Percentiles rank a stretch among this genome's conserved stretches.
phyloP scores from a whole-genome alignment of 2,329 filamentous ascomycete genomes.

The Botrytis fabae region DNA sequence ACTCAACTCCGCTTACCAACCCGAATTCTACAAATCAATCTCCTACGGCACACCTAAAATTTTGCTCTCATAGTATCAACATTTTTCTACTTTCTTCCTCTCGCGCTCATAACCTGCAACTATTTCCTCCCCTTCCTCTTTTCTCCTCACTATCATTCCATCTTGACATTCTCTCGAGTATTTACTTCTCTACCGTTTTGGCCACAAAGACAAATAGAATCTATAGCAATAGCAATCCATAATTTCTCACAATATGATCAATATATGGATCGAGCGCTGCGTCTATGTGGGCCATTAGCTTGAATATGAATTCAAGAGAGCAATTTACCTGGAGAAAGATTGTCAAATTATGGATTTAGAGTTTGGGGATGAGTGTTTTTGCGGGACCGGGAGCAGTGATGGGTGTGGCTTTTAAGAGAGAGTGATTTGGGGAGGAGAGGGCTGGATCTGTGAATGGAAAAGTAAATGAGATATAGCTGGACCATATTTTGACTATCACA shows the following conservation, averaged over 20 bases:
- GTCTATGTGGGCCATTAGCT: not conserved
- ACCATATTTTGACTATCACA: no score
- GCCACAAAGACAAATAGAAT: not conserved
- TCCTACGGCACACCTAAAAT: not conserved
- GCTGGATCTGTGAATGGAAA: no score
- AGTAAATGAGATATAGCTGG: not conserved
- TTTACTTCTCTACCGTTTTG: not conserved
- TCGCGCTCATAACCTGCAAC: not conserved
- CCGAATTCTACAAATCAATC: not conserved
- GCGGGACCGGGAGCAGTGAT: no score
- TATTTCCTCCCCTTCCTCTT: not conserved
- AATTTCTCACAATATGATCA: not conserved
- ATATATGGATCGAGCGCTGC: not conserved
- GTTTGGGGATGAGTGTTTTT: not conserved
- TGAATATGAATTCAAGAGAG: not conserved
- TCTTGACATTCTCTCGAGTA: not conserved
- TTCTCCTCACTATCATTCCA: not conserved
- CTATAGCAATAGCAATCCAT: not conserved
- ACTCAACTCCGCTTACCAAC: no score
- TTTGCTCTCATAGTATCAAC: not conserved
- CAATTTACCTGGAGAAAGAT: rapidly evolving
- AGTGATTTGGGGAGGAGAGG: not conserved
- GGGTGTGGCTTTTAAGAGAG: not conserved
- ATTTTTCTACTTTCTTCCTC: not conserved
- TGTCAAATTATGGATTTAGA: not conserved